Conservation (phyloP, 139 green algal species). For the Haematococcus lacustris region DNA sequence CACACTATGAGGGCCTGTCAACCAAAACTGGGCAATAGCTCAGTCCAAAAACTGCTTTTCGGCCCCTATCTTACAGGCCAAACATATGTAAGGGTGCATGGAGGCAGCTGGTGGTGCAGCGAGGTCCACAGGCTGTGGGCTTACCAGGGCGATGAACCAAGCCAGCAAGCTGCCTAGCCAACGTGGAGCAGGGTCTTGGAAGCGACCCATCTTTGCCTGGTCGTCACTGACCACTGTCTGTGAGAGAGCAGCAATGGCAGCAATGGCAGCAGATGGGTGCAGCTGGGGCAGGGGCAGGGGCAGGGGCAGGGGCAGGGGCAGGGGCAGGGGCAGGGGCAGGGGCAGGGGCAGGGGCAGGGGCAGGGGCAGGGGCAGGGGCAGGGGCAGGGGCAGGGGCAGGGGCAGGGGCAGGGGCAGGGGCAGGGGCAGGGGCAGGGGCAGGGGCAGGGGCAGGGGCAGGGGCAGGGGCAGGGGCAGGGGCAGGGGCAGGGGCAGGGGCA, state of each 20-base stretch:
- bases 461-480: too few species aligned
- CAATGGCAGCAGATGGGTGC: background rate
- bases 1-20: background rate
- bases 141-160: constrained; percentile 64
- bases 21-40: background rate
- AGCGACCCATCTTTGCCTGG: constrained; percentile 78
- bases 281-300: too few species aligned
- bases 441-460: too few species aligned
- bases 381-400: too few species aligned
- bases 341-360: too few species aligned
- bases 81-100: background rate
- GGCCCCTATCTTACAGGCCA: background rate
- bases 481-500: too few species aligned
- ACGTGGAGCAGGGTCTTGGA: constrained; percentile 65
- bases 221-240: constrained; percentile 92
- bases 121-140: too few species aligned
- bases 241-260: background rate
- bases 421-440: too few species aligned
- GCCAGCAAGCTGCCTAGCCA: constrained; percentile 79
- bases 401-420: too few species aligned
- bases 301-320: too few species aligned
- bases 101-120: constrained; percentile 20
- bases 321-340: too few species aligned
- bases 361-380: background rate
- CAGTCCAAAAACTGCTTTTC: too few species aligned